Evolutionary conservation across 192 early-diverging fungal species (phyloP).

Genomic region (Coemansia sp.): DNA sequence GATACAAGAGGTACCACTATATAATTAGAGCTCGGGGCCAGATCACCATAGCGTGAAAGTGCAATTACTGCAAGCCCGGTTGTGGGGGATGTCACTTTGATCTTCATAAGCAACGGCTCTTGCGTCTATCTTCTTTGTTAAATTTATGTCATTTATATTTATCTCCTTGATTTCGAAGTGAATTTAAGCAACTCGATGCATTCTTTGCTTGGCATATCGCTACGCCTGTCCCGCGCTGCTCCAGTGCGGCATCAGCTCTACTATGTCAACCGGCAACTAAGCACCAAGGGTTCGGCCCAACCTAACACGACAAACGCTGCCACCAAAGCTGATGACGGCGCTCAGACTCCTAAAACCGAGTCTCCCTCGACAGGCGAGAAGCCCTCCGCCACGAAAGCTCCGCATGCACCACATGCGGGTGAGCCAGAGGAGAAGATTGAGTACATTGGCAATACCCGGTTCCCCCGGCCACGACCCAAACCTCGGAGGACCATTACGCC

Average conservation of each 20-base stretch:
- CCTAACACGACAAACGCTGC: not conserved
- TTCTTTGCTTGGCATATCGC: constrained; percentile 1
- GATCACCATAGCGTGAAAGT: not conserved
- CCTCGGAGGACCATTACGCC: constrained; percentile 48
- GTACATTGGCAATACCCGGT: constrained; percentile 52
- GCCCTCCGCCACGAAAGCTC: not conserved
- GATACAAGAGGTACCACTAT: not conserved
- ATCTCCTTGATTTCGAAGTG: not conserved
- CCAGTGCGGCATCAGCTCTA: not conserved
- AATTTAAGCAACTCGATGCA: not conserved
- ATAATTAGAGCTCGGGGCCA: not conserved
- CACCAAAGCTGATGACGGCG: not conserved
- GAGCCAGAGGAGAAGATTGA: constrained; percentile 39
- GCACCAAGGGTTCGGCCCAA: not conserved
- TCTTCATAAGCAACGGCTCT: not conserved
- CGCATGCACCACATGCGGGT: not conserved
- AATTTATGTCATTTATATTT: not conserved
- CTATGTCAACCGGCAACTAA: not conserved
- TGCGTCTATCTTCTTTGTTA: not conserved
- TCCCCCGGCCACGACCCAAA: constrained; percentile 45
- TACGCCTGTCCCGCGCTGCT: not conserved
- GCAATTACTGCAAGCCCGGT: not conserved
- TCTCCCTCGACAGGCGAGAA: not conserved
- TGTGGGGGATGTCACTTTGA: not conserved
- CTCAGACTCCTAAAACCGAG: not conserved